Percentiles rank a stretch among this genome's conserved stretches.
Evolutionary conservation across 345 rosid species (phyloP).

Genomic region (Noccaea caerulescens): DNA sequence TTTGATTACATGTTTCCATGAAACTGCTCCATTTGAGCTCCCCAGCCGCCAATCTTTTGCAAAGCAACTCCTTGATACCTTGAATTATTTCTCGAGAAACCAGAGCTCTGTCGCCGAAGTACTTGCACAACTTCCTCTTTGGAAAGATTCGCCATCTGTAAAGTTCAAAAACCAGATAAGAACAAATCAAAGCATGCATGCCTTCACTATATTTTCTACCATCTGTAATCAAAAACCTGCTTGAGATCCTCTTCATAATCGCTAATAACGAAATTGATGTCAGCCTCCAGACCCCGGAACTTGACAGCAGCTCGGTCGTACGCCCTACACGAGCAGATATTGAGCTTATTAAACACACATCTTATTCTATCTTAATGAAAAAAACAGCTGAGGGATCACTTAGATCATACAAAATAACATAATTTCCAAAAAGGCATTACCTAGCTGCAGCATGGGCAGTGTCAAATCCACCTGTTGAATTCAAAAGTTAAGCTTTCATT

Average conservation of each 20-base stretch:
- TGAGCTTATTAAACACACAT: conserved; percentile 6
- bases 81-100: conserved; percentile 89
- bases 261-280: conserved; percentile 76
- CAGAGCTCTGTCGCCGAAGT: conserved; percentile 88
- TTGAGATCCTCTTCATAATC: conserved; percentile 89
- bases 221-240: conserved; percentile 57
- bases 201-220: not conserved
- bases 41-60: conserved; percentile 93
- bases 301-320: conserved; percentile 97
- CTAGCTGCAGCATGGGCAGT: conserved; percentile 60
- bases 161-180: conserved; percentile 27
- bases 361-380: not conserved
- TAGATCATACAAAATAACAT: conserved; percentile 5
- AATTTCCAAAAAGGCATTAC: conserved; percentile 42
- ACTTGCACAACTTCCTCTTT: conserved; percentile 96
- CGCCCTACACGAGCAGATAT: conserved; percentile 56
- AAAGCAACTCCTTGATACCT: conserved; percentile 82
- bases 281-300: conserved; percentile 90
- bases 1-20: conserved; percentile 80
- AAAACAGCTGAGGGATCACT: not conserved
- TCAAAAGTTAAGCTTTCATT: conserved; percentile 30
- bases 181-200: conserved; percentile 24
- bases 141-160: conserved; percentile 69
- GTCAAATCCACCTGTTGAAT: conserved; percentile 45
- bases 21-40: conserved; percentile 86